Percentiles rank a stretch among this genome's conserved stretches.
phyloP scores from a whole-genome alignment of 768 basidiomycete species.

The Hericium erinaceus region DNA sequence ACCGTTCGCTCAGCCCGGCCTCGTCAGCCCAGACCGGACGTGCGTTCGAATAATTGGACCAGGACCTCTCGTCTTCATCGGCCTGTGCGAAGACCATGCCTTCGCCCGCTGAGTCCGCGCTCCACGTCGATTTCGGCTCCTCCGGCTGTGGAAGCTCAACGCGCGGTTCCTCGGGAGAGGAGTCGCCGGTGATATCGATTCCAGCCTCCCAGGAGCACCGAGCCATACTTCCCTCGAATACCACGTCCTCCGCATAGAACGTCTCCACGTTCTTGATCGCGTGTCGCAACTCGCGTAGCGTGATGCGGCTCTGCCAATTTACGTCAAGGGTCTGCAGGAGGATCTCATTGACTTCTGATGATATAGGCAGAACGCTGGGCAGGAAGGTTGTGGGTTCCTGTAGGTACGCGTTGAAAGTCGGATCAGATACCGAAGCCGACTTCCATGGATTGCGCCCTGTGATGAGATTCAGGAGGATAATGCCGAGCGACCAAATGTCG shows the following conservation, averaged over 20 bases:
- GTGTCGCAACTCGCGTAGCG: conserved; percentile 39
- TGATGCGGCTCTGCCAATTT: conserved; percentile 26
- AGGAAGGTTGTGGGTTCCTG: conserved; percentile 72
- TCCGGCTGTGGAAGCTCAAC: conserved; percentile 44
- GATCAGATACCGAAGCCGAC: conserved; percentile 72
- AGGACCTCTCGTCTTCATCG: conserved; percentile 6
- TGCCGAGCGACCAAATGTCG: conserved; percentile 94
- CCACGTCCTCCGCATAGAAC: conserved; percentile 67
- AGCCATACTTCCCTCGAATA: conserved; percentile 77
- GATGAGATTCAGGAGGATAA: conserved; percentile 91
- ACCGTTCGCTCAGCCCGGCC: conserved; percentile 2
- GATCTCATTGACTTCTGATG: conserved; percentile 26
- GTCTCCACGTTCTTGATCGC: conserved; percentile 46
- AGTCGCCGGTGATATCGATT: conserved; percentile 51
- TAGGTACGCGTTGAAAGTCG: conserved; percentile 84
- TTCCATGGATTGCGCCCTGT: conserved; percentile 97
- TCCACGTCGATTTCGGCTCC: conserved; percentile 47
- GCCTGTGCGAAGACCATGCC: conserved; percentile 13
- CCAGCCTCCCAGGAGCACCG: conserved; percentile 72
- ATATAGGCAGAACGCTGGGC: conserved; percentile 37
- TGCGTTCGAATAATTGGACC: conserved; percentile 9
- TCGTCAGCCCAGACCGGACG: conserved; percentile 13
- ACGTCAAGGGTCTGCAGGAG: conserved; percentile 24
- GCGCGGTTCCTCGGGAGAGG: conserved; percentile 15
- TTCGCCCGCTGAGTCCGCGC: conserved; percentile 32